Percentiles rank a stretch among this genome's conserved stretches.
phyloP scores from a whole-genome alignment of 176 grass and related monocot species.

The Melocanna baccifera region DNA sequence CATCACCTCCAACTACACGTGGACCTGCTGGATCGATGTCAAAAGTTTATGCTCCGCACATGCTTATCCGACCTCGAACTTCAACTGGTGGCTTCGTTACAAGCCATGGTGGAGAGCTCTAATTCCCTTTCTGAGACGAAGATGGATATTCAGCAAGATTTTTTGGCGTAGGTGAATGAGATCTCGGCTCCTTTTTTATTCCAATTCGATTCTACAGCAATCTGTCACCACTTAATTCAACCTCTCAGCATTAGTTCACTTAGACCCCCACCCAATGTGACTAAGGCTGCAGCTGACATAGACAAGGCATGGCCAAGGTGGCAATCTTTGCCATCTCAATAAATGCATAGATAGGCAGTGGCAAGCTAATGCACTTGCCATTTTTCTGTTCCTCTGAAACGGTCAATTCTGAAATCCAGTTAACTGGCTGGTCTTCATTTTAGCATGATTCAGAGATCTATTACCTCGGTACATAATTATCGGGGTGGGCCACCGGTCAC shows the following conservation, averaged over 20 bases:
- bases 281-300: slow-evolving; percentile 57
- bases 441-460: slow-evolving; percentile 9
- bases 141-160: slow-evolving; percentile 31
- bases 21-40: slow-evolving; percentile 40
- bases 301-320: slow-evolving; percentile 35
- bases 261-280: slow-evolving; percentile 34
- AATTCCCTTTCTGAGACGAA: slow-evolving; percentile 18
- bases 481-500: not conserved
- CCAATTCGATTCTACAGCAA: slow-evolving; percentile 23
- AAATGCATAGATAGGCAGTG: slow-evolving; percentile 46
- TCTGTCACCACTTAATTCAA: not conserved
- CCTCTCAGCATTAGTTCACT: slow-evolving; percentile 10
- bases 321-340: slow-evolving; percentile 33
- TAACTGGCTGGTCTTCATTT: slow-evolving; percentile 5
- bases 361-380: slow-evolving; percentile 40
- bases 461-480: slow-evolving; percentile 44
- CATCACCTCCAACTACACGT: slow-evolving; percentile 33
- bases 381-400: slow-evolving; percentile 42
- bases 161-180: slow-evolving; percentile 39
- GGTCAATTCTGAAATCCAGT: slow-evolving; percentile 36
- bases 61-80: slow-evolving; percentile 42
- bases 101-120: slow-evolving; percentile 25
- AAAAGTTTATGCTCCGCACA: slow-evolving; percentile 52
- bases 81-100: slow-evolving; percentile 24
- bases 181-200: slow-evolving; percentile 30